Evolutionary conservation across 169 alveolate species (phyloP), one percentile per base, ranked within the genome.

Genomic region (Ichthyophthirius multifiliis): DNA sequence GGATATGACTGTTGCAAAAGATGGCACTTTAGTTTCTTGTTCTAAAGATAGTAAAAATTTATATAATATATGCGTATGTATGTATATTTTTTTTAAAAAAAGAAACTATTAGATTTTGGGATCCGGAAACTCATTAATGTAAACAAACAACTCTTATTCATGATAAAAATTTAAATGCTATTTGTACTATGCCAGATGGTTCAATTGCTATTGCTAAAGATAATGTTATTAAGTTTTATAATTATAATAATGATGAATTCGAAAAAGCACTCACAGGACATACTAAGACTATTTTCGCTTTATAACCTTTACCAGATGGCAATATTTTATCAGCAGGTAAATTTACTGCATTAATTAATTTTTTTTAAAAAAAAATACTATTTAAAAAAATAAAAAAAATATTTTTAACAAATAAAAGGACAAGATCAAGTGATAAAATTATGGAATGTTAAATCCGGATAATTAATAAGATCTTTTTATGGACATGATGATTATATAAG

Each of bases 101-200:
- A 67, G 77, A 67, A 41, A 67, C 77, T 31, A 32, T 67, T 2
- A 67, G 77, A 67, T 67, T 67, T 67, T 67, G 77, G 77, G 77
- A 67, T 39, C n/a, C 77, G 2, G 77, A 67, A 67, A 37, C 77
- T 15, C 77, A 67, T 20, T 41, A 67, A 23, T 67, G 62, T 39
- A 67, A 34, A 12, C 9, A 41, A 20, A 20, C 77, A n/a, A 41
- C 43, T 5, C 32, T 37, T 23, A 37, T 67, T 7, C 30, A 18
- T 20, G 77, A 67, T 67, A 67, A 39, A 39, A 67, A 67, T 20
- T 67, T 67, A 37, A 67, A 67, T 39, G 55, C 77, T 0, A 41
- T 67, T 37, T 47, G 64, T 34, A 67, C 77, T 39, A 67, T 67
- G 77, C 77, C 77, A 16, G 46, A 37, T 67, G 77, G 77, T 16